Conservation (phyloP, 2,329 filamentous ascomycete species). For the Fusarium pseudocircinatum region DNA sequence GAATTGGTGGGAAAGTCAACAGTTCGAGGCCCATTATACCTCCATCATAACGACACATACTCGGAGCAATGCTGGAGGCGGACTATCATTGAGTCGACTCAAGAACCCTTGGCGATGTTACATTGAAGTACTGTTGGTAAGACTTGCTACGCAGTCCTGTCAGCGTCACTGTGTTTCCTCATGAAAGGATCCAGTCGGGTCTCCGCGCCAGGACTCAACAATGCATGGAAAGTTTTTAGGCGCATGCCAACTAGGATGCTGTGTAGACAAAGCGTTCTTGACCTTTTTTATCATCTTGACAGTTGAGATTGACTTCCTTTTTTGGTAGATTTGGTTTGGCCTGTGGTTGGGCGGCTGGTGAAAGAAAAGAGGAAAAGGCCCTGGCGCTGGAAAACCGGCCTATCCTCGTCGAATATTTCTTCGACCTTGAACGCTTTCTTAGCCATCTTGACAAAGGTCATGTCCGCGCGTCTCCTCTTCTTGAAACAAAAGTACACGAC, state of each 20-base stretch:
- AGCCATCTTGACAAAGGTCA: slow-evolving; percentile 77
- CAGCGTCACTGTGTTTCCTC: background rate
- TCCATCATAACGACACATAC: background rate
- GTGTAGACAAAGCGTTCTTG: slow-evolving; percentile 34
- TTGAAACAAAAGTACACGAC: slow-evolving; percentile 90
- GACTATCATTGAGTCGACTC: slow-evolving; percentile 13
- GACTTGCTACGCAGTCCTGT: background rate
- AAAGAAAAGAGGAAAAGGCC: slow-evolving; percentile 70
- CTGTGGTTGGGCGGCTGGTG: slow-evolving; percentile 52
- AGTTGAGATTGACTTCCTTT: slow-evolving; percentile 25
- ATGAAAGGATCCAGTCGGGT: slow-evolving; percentile 4
- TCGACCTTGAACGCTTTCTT: slow-evolving; percentile 72
- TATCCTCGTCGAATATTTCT: slow-evolving; percentile 70
- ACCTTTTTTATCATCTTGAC: slow-evolving; percentile 26
- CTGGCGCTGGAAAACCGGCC: slow-evolving; percentile 65
- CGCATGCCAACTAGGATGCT: slow-evolving; percentile 26
- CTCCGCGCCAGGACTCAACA: background rate
- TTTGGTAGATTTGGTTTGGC: slow-evolving; percentile 23
- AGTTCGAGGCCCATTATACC: slow-evolving; percentile 3
- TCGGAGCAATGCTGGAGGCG: background rate
- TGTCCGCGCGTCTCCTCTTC: slow-evolving; percentile 83
- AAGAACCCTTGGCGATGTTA: slow-evolving; percentile 22
- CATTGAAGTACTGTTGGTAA: slow-evolving; percentile 25
- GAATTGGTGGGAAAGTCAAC: slow-evolving; percentile 8
- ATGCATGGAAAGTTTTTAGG: slow-evolving; percentile 1